Base-by-base conservation (phyloP, 2,329 filamentous ascomycete genomes). In the Cladophialophora chaetospira region DNA sequence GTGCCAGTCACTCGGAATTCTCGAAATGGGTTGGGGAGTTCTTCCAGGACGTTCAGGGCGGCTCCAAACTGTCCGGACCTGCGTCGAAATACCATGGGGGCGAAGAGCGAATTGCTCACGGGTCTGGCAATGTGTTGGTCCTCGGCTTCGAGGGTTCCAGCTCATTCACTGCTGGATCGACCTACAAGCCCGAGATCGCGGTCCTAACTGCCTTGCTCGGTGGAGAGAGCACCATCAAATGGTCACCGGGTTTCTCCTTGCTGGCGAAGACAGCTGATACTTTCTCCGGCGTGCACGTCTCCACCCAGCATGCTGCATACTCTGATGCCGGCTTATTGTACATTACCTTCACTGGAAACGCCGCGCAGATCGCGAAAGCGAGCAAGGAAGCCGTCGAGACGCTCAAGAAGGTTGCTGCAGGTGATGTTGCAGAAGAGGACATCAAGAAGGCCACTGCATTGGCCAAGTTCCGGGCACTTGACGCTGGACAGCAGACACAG, bases 111-210 rank as follows among this genome's bases (percentile, higher is more conserved):
- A 88, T 89, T 66, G 81, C 88, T 63, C 88, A 91, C 74, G 81
- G 80, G 58, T 79, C 81, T 64, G 88, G 89, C 66, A 97, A 96
- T 78, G 83, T 91, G 40, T 73, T 96, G 67, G 89, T 96, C 66
- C 85, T 99, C 71, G 94, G 86, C 62, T 97, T 99, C 88, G 89
- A 91, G 56, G 92, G 93, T 59, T 91, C 91, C 62, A 88, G 90
- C 76, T 86, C 87, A 33, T 83, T 83, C 69, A 86, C 84, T 35
- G 73, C 79, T 46, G 82, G 82, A 67, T 80, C 81, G 63, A 85
- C 85, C 68, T 91, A 89, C 81, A 96, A 96, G 81, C 89, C 94
- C 54, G 92, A 97, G 77, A 84, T 91, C 63, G 84, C 88, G 62
- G 91, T 99, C 62, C 86, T 99, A 55, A 85, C 89, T 56, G 86